phyloP scores from a whole-genome alignment of 169 alveolate species.

The Neospora caninum region DNA sequence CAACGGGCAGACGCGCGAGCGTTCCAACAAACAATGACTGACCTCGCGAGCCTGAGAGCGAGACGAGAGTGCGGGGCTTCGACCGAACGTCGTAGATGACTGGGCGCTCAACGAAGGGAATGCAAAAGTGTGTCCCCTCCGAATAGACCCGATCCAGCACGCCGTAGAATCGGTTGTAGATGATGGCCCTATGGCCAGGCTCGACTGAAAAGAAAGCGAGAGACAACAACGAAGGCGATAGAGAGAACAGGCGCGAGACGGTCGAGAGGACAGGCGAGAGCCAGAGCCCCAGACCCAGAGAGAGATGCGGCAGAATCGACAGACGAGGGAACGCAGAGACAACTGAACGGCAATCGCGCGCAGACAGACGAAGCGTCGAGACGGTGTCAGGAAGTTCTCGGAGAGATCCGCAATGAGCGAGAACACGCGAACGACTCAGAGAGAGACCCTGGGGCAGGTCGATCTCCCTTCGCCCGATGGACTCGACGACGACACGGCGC shows the following conservation, averaged over 20 bases:
- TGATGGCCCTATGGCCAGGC: constrained; percentile 95
- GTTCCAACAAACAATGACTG: not conserved
- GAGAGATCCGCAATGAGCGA: no score
- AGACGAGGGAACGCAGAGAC: no score
- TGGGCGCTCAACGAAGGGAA: constrained; percentile 96
- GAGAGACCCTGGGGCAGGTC: no score
- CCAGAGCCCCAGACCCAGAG: no score
- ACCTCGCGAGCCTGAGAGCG: constrained; percentile 95
- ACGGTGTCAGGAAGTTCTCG: no score
- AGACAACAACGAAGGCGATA: not conserved
- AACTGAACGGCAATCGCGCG: no score
- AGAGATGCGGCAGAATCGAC: no score
- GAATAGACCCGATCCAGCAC: constrained; percentile 77
- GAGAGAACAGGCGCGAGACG: not conserved
- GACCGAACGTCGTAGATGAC: constrained; percentile 94
- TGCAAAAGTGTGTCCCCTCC: constrained; percentile 96
- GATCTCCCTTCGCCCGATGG: no score
- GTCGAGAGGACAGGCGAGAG: no score
- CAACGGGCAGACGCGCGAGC: not conserved
- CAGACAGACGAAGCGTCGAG: no score
- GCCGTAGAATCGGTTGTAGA: constrained; percentile 84
- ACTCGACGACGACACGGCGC: no score
- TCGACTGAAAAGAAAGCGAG: constrained; percentile 81
- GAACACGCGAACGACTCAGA: no score
- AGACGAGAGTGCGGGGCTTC: constrained; percentile 90